phyloP scores from a whole-genome alignment of 2,329 filamentous ascomycete species.

The Neoarthrinium moseri region DNA sequence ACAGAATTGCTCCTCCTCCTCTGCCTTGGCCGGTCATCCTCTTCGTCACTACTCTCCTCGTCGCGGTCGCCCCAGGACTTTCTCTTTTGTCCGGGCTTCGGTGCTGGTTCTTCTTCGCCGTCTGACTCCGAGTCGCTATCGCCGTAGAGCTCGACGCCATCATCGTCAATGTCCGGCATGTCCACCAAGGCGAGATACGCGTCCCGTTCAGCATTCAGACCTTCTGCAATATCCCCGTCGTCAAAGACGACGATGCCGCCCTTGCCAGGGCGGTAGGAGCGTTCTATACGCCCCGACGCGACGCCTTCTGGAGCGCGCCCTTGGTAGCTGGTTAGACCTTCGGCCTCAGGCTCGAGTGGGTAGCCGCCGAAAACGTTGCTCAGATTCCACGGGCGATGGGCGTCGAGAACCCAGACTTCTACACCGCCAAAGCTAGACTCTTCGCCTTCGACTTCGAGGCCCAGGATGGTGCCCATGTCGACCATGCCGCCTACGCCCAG shows the following conservation, averaged over 20 bases:
- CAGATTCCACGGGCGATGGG: constrained; percentile 90
- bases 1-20: constrained; percentile 87
- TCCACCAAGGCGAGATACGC: constrained; percentile 83
- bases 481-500: constrained; percentile 90
- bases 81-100: constrained; percentile 63
- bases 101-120: constrained; percentile 49
- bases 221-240: constrained; percentile 90
- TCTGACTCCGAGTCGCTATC: constrained; percentile 57
- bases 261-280: constrained; percentile 71
- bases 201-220: constrained; percentile 69
- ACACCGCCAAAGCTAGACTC: constrained; percentile 75
- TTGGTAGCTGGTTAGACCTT: constrained; percentile 44
- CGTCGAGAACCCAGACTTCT: constrained; percentile 92
- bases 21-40: constrained; percentile 74
- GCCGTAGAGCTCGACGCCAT: constrained; percentile 64
- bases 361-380: constrained; percentile 87
- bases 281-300: constrained; percentile 68
- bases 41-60: constrained; percentile 69
- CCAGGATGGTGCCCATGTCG: constrained; percentile 78
- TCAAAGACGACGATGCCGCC: constrained; percentile 94
- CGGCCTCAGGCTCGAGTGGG: constrained; percentile 50
- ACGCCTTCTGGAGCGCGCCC: constrained; percentile 64
- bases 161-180: constrained; percentile 88
- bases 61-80: constrained; percentile 76
- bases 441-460: constrained; percentile 67